phyloP scores from a whole-genome alignment of 2,329 filamentous ascomycete species.

The Cordyceps fumosorosea region DNA sequence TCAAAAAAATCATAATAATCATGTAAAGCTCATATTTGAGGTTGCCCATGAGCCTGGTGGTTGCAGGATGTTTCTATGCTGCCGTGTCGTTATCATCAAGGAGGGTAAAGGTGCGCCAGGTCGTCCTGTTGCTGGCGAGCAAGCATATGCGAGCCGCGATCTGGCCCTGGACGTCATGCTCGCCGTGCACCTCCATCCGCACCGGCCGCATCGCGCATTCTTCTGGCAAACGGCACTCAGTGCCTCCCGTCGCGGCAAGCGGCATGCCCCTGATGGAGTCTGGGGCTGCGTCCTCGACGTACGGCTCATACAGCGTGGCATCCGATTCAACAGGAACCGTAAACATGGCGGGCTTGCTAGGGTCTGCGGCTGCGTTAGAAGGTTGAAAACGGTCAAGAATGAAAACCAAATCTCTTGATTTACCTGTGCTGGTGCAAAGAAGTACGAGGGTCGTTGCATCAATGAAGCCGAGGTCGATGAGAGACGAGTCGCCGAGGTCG shows the following conservation, averaged over 20 bases:
- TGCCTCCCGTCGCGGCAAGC: constrained; percentile 16
- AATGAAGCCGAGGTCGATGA: constrained; percentile 62
- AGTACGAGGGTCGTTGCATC: constrained; percentile 55
- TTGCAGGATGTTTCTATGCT: not conserved
- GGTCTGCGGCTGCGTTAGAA: constrained; percentile 14
- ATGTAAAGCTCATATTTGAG: not conserved
- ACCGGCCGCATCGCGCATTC: constrained; percentile 29
- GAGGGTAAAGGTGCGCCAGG: constrained; percentile 37
- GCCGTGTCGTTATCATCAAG: not conserved
- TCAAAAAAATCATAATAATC: not conserved
- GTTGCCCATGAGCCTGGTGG: not conserved
- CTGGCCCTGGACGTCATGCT: constrained; percentile 36
- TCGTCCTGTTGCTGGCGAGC: constrained; percentile 40
- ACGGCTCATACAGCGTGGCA: constrained; percentile 30
- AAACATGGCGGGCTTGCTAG: constrained; percentile 23
- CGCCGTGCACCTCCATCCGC: constrained; percentile 46
- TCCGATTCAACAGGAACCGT: constrained; percentile 31
- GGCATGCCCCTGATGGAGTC: constrained; percentile 2
- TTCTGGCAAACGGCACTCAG: constrained; percentile 22
- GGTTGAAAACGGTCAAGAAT: not conserved
- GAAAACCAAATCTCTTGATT: not conserved
- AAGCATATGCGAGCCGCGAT: constrained; percentile 46
- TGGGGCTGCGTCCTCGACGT: constrained; percentile 21
- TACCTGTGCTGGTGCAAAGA: constrained; percentile 42
- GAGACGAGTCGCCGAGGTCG: constrained; percentile 33